Base-by-base conservation (phyloP, 139 green algal species). In the Dunaliella sp. region DNA sequence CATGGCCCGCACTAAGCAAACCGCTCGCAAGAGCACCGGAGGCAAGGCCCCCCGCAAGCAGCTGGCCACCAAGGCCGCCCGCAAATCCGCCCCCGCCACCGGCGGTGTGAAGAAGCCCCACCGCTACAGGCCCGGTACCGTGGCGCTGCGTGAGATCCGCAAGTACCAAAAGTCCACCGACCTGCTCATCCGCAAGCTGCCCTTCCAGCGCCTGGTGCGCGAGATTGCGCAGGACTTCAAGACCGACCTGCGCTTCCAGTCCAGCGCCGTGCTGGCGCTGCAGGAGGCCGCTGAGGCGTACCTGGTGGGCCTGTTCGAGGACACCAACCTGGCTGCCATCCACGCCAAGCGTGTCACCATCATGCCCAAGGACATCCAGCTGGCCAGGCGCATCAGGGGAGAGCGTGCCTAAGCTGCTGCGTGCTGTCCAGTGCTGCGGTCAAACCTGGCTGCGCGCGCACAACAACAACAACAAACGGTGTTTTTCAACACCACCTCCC, bases 201-300 rank as follows among this genome's bases (percentile, higher is more conserved):
- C 96, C 75, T 98, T 98, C 92, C 96, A 98, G 93, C 91, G 96
- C 77, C 92, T 99, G 83, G 97, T 99, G 35, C 93, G 97, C 72
- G 96, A 99, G 93, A 99, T 99, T 86, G 96, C 96, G 38, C 96
- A 98, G 94, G 97, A 99, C 93, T 99, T 98, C 96, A 98, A 99
- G 94, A 92, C 89, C 82, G 89, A 99, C 94, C 93, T 98, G 88
- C 93, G 97, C 87, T 99, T 98, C 94, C 97, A 99, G 94, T 91
- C 85, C 87, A 94, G 92, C 65, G 97, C 97, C 36, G 95, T 99
- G 74, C 91, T 98, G 80, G 97, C 94, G 34, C 94, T 99, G 79
- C 97, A 99, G 92, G 97, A 99, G 92, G 97, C 97, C 31, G 94
- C 96, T 80, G 97, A 99, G 94, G 97, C 96, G 31, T 99, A 98